Conservation (phyloP, 345 rosid species). For the Anacardium occidentale region DNA sequence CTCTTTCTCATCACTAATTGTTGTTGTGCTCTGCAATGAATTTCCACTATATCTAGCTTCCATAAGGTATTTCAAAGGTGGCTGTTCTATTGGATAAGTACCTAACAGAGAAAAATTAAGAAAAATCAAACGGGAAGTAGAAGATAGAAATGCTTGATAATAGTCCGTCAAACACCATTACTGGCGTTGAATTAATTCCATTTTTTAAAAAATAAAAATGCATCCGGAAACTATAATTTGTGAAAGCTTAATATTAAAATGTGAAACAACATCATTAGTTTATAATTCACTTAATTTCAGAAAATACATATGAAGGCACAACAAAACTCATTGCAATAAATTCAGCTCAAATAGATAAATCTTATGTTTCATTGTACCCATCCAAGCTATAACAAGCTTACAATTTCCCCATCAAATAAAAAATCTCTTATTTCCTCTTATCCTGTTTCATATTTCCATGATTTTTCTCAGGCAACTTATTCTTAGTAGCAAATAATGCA, state of each 20-base stretch:
- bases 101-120: slow-evolving; percentile 31
- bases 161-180: too few species aligned
- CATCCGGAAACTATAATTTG: background rate
- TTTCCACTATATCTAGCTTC: too few species aligned
- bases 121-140: slow-evolving; percentile 5
- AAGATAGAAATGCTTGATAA: background rate
- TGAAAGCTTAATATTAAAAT: background rate
- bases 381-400: background rate
- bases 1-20: slow-evolving; percentile 69
- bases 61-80: slow-evolving; percentile 74
- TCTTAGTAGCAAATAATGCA: too few species aligned
- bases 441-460: background rate
- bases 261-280: background rate
- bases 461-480: background rate
- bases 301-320: background rate
- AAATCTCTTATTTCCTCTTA: background rate
- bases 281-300: background rate
- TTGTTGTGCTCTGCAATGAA: slow-evolving; percentile 75
- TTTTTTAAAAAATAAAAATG: too few species aligned
- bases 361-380: background rate
- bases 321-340: too few species aligned
- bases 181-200: too few species aligned
- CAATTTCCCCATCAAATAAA: background rate
- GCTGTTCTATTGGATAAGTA: slow-evolving; percentile 54
- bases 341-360: background rate